Conservation (phyloP, 768 basidiomycete species). For the Auricularia cornea region DNA sequence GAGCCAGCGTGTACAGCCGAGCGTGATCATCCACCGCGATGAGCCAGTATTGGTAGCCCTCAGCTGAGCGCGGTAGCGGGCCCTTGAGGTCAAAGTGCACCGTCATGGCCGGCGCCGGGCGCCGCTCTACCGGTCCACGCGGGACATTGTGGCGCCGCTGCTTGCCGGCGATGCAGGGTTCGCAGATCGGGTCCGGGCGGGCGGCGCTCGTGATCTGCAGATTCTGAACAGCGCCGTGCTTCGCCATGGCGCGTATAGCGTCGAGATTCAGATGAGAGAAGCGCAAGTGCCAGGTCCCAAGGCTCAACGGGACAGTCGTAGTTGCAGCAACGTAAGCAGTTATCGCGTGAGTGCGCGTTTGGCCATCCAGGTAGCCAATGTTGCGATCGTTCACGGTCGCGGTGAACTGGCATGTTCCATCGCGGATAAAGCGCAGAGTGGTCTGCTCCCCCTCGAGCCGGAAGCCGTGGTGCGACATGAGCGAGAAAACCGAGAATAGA, state of each 20-base stretch:
- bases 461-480: constrained; percentile 10
- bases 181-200: constrained; percentile 23
- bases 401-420: constrained; percentile 11
- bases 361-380: constrained; percentile 19
- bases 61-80: constrained; percentile 11
- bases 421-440: not conserved
- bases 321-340: constrained; percentile 12
- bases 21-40: not conserved
- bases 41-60: not conserved
- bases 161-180: constrained; percentile 26
- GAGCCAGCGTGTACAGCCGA: too few relatives aligned
- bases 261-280: constrained; percentile 21
- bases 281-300: constrained; percentile 23
- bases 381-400: constrained; percentile 16
- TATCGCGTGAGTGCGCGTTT: constrained; percentile 4
- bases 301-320: constrained; percentile 13
- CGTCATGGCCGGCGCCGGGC: constrained; percentile 11
- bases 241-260: constrained; percentile 10
- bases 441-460: constrained; percentile 1
- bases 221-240: constrained; percentile 16
- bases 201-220: constrained; percentile 10
- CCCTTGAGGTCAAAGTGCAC: constrained; percentile 26
- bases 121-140: not conserved
- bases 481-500: constrained; percentile 8
- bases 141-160: constrained; percentile 10